A percentile compares a stretch with the other conserved stretches of the same genome.
Conservation (phyloP, 768 basidiomycete species). For the Tulasnella sp. region DNA sequence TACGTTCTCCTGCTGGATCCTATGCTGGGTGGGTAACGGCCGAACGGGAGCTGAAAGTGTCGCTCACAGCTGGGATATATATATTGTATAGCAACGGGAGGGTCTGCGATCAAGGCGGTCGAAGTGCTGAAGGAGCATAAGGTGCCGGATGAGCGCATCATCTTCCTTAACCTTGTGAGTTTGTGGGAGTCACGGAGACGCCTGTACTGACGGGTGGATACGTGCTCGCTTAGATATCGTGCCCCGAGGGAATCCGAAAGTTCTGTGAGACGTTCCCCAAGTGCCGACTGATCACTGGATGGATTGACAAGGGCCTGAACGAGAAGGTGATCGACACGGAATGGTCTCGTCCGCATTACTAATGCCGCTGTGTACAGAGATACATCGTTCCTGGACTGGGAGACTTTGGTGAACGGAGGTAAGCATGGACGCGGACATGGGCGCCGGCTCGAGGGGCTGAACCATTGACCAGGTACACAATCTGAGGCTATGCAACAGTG, state of each 20-base stretch:
- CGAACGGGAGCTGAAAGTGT: not conserved
- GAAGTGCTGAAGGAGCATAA: constrained; percentile 89
- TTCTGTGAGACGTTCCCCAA: constrained; percentile 74
- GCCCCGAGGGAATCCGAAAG: constrained; percentile 80
- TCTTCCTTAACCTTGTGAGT: constrained; percentile 86
- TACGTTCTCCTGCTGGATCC: constrained; percentile 95
- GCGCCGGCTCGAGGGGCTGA: not conserved
- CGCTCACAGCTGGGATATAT: not conserved
- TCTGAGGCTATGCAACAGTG: constrained; percentile 12
- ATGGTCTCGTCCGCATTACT: not conserved
- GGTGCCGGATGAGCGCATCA: constrained; percentile 90
- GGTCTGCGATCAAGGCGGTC: constrained; percentile 95
- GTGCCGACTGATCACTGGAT: constrained; percentile 86
- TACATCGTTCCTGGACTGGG: constrained; percentile 89
- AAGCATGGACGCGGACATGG: not conserved
- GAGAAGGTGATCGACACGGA: constrained; percentile 50
- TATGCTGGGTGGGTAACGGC: constrained; percentile 72
- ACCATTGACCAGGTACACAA: constrained; percentile 22
- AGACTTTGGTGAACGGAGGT: constrained; percentile 94
- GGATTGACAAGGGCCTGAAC: constrained; percentile 91
- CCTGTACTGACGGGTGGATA: not conserved
- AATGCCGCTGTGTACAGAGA: not conserved
- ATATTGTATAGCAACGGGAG: constrained; percentile 90
- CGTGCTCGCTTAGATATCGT: constrained; percentile 59
- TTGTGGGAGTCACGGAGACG: constrained; percentile 5